Base-by-base conservation (phyloP, 78 protist genomes). In the Dictyostelium intermedium region DNA sequence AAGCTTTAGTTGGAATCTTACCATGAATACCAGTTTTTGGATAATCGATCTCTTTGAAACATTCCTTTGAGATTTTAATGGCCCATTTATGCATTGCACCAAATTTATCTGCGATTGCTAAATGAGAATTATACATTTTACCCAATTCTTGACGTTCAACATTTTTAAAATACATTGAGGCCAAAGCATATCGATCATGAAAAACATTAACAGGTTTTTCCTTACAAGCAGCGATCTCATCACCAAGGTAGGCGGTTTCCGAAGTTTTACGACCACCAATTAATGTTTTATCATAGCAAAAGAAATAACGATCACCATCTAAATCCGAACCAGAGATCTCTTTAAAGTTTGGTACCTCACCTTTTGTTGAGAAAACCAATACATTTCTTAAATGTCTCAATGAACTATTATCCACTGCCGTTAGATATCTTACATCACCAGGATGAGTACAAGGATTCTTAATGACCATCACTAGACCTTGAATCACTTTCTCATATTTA, bases 401-500 rank as follows among this genome's bases (percentile, higher is more conserved):
- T 18, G 5, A 14, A 11, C 1, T 16, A 8, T 43, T 56, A 32
- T 95, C 80, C 0, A 83, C 92, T 1, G 81, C 95, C 14, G 16
- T 3, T n/a, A 93, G 1, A 35, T 91, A 27, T 34, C 96, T 11
- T 25, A 96, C 34, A 47, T 96, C 97, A 32, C 97, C 97, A 37
- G 96, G 92, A 72, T 93, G 96, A 23, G 87, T 30, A 91, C 97
- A 96, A 4, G 97, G 97, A 72, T 79, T 86, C 69, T 92, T 96
- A 14, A 53, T 18, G 5, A 96, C 93, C 23, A 61, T 66, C 8
- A 96, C 93, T 1, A 25, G 5, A 9, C 96, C 92, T n/a, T 39
- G 13, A 23, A 77, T 10, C 41, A 41, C 60, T 9, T 5, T 30
- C 20, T 35, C 30, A 20, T 39, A n/a, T 27, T 85, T 32, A 18